Conservation (phyloP, 768 basidiomycete species). For the Tylopilus plumbeoviolaceoides region DNA sequence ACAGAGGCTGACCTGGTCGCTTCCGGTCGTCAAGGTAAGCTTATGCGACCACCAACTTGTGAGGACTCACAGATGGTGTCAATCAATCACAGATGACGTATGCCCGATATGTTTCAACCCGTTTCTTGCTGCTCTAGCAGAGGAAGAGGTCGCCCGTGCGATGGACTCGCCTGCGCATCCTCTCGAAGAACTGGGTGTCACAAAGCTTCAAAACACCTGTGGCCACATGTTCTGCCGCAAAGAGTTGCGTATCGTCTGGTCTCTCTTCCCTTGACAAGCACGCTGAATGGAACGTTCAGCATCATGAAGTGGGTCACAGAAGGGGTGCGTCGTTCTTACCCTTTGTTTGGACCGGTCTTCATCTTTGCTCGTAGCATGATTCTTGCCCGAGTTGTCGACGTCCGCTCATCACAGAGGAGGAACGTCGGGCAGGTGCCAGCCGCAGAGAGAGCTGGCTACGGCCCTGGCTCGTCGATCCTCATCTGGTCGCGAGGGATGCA, state of each 20-base stretch:
- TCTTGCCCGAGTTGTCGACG: constrained; percentile 67
- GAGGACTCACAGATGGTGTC: neutral
- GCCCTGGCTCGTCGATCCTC: constrained; percentile 21
- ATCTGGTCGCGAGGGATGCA: constrained; percentile 16
- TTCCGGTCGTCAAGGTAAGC: constrained; percentile 45
- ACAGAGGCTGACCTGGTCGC: constrained; percentile 46
- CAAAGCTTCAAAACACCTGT: constrained; percentile 50
- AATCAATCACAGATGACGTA: constrained; percentile 46
- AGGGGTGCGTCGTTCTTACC: constrained; percentile 41
- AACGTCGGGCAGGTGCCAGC: constrained; percentile 10
- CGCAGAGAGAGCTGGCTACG: constrained; percentile 15
- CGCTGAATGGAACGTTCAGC: constrained; percentile 35
- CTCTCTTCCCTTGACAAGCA: constrained; percentile 1
- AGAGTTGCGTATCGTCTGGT: constrained; percentile 50
- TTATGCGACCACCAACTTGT: neutral
- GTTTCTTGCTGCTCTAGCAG: constrained; percentile 62
- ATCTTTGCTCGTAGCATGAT: constrained; percentile 41
- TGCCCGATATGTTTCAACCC: constrained; percentile 77
- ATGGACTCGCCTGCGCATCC: constrained; percentile 80
- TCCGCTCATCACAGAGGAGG: constrained; percentile 33
- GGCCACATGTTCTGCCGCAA: constrained; percentile 77
- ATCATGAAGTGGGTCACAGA: constrained; percentile 60
- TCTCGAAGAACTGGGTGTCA: constrained; percentile 66
- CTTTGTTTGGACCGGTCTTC: constrained; percentile 2
- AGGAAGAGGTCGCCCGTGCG: constrained; percentile 67